Evolutionary conservation across 495 filamentous ascomycete species (phyloP), one percentile per base, ranked within the genome.

Genomic region (Bathelium albidoporum): DNA sequence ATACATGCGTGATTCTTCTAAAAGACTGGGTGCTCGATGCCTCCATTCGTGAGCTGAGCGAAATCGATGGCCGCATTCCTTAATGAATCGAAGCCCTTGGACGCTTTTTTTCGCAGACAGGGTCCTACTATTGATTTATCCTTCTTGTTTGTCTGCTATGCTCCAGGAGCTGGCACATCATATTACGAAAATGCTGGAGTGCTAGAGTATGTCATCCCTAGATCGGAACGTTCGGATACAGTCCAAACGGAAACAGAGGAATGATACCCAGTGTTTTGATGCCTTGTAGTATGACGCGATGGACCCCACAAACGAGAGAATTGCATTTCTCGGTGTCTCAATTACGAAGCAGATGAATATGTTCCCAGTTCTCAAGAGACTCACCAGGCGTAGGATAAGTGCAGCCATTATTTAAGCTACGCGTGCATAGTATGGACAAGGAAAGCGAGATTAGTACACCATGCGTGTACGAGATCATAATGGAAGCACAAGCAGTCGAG

Each of bases 281-380:
- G 20, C 64, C 66, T 16, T 69, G 66, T 59, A 63, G 66, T 29
- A 68, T 68, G 66, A 68, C 66, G 1, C 32, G 66, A 60, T 68
- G 66, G 66, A 69, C 66, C 2, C 66, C 64, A 18, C 66, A 66
- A 59, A 66, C 64, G 18, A 7, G 66, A 69, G 58, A 69, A 69
- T 58, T 69, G 63, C 62, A 69, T 69, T 45, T 66, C 60, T 3
- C 66, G 66, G 34, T 69, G 64, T 55, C 66, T 64, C 18, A 65
- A 68, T 53, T 49, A 66, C 26, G 66, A 69, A 31, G 31, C 44
- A 22, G 64, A 69, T 28, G 14, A 32, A 20, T 63, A 65, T 32
- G 64, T 66, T 7, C 66, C 66, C 22, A 60, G 66, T 22, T 69
- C 66, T 32, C 66, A 69, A 49, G 66, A 64, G 10, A 69, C 66